Evolutionary conservation across 2,329 filamentous ascomycete genomes (phyloP).

Genomic region (Cryphonectria naterciae): DNA sequence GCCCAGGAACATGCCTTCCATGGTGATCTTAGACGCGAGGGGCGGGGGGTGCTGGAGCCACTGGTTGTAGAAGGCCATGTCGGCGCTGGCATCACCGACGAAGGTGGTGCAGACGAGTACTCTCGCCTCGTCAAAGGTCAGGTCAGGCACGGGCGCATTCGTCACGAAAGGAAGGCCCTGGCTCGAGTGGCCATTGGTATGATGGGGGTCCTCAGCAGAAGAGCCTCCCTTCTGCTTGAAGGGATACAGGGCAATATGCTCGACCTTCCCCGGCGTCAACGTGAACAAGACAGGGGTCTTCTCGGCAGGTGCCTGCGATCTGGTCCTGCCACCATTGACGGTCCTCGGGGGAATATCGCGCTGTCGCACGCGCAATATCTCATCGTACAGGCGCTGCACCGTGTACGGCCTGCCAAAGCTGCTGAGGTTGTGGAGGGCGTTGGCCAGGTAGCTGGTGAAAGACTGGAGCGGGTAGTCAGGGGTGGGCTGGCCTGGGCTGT

Average conservation of each 20-base stretch:
- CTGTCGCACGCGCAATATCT: slow-evolving; percentile 52
- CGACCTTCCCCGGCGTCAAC: slow-evolving; percentile 57
- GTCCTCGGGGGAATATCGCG: slow-evolving; percentile 47
- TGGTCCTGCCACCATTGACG: slow-evolving; percentile 52
- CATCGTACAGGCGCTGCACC: slow-evolving; percentile 60
- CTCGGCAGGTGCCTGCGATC: slow-evolving; percentile 41
- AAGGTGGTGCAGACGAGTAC: slow-evolving; percentile 71
- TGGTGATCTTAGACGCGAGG: slow-evolving; percentile 61
- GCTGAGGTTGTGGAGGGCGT: slow-evolving; percentile 59
- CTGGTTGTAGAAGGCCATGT: slow-evolving; percentile 68
- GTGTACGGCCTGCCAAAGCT: slow-evolving; percentile 56
- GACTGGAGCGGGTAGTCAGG: slow-evolving; percentile 53
- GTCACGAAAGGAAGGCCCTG: slow-evolving; percentile 43
- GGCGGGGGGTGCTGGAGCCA: slow-evolving; percentile 66
- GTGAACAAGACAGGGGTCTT: slow-evolving; percentile 57
- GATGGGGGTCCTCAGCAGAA: slow-evolving; percentile 18
- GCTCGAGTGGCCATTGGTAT: slow-evolving; percentile 35
- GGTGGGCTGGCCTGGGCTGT: slow-evolving; percentile 53
- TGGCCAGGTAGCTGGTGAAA: slow-evolving; percentile 61
- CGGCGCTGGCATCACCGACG: slow-evolving; percentile 66
- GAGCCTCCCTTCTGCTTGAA: slow-evolving; percentile 38
- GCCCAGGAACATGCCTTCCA: slow-evolving; percentile 70
- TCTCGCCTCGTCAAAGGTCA: slow-evolving; percentile 65
- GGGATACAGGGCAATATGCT: slow-evolving; percentile 57
- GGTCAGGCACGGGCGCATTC: slow-evolving; percentile 51